These are phyloP conservation scores for Russula vinacea DNA, from an alignment of 768 basidiomycete genomes.

Conservation along the genomic window DNA sequence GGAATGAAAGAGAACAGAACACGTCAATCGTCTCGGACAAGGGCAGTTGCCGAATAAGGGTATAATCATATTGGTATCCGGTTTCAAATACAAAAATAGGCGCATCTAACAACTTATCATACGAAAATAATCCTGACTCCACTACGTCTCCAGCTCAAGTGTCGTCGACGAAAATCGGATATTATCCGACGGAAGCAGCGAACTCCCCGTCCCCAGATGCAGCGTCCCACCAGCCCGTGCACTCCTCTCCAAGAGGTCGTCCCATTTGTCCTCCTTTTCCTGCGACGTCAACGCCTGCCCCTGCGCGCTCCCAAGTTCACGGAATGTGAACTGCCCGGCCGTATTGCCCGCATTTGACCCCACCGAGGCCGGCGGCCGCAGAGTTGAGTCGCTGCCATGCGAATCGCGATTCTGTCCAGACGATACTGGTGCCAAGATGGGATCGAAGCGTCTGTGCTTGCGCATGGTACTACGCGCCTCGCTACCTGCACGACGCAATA, in stretches of 20 bases:
- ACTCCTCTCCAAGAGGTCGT: conserved; percentile 62
- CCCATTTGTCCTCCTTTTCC: conserved; percentile 72
- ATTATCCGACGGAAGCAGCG: conserved; percentile 46
- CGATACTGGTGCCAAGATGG: conserved; percentile 28
- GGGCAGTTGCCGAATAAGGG: conserved; percentile 11
- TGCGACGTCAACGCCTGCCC: conserved; percentile 52
- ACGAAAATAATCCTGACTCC: background rate
- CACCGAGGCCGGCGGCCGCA: conserved; percentile 7
- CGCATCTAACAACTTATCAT: background rate
- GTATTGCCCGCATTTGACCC: conserved; percentile 3
- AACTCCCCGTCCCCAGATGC: conserved; percentile 44
- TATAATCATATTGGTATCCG: conserved; percentile 1
- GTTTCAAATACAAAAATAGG: background rate
- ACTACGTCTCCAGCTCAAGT: background rate
- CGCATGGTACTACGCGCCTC: conserved; percentile 21
- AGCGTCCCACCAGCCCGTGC: conserved; percentile 71
- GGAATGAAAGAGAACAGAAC: background rate
- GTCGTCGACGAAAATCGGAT: conserved; percentile 40
- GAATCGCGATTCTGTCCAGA: conserved; percentile 28
- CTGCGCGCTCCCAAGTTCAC: conserved; percentile 43
- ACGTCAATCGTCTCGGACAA: background rate
- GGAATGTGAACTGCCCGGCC: conserved; percentile 45
- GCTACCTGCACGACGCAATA: conserved; percentile 35
- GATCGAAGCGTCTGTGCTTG: conserved; percentile 19
- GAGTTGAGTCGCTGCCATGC: conserved; percentile 24